Evolutionary conservation across 1,139 yeast genomes (phyloP).

Genomic region (Geotrichum klebahnii): DNA sequence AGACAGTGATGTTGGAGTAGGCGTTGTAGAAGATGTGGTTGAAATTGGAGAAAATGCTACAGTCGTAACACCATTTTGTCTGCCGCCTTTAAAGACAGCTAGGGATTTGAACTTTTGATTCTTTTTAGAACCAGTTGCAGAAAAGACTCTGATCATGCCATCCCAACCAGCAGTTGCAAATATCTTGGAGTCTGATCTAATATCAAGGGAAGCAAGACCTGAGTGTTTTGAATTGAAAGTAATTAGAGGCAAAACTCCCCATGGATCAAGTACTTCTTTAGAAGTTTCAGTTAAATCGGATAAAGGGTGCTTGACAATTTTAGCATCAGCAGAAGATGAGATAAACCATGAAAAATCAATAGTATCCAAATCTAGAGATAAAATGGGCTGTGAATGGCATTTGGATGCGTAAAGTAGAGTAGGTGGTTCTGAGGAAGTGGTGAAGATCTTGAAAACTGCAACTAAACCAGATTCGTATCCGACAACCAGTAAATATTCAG

Average conservation of each 20-base stretch:
- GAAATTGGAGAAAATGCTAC: constrained; percentile 29
- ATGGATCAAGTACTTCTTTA: constrained; percentile 5
- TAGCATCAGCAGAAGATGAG: constrained; percentile 38
- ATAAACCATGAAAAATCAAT: constrained; percentile 25
- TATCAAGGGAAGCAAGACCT: constrained; percentile 34
- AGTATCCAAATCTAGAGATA: constrained; percentile 30
- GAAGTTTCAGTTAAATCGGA: not conserved
- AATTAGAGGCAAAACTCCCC: constrained; percentile 11
- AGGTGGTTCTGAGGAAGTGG: not conserved
- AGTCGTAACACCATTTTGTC: constrained; percentile 32
- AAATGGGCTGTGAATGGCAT: constrained; percentile 39
- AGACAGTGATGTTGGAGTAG: not conserved
- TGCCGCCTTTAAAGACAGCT: constrained; percentile 35
- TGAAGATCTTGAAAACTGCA: constrained; percentile 27
- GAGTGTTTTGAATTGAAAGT: constrained; percentile 30
- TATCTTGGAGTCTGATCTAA: constrained; percentile 35
- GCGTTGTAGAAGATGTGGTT: not conserved
- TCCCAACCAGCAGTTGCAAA: constrained; percentile 44
- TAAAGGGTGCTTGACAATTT: constrained; percentile 32
- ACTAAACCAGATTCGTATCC: constrained; percentile 44
- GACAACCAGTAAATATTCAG: constrained; percentile 30
- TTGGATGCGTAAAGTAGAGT: constrained; percentile 24
- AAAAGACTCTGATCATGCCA: constrained; percentile 38
- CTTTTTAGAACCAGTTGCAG: constrained; percentile 1
- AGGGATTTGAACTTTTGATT: constrained; percentile 27